A percentile compares a stretch with the other conserved stretches of the same genome.
Evolutionary conservation across 164 flowering plant species (phyloP).

Genomic region (Vitis labrusca): DNA sequence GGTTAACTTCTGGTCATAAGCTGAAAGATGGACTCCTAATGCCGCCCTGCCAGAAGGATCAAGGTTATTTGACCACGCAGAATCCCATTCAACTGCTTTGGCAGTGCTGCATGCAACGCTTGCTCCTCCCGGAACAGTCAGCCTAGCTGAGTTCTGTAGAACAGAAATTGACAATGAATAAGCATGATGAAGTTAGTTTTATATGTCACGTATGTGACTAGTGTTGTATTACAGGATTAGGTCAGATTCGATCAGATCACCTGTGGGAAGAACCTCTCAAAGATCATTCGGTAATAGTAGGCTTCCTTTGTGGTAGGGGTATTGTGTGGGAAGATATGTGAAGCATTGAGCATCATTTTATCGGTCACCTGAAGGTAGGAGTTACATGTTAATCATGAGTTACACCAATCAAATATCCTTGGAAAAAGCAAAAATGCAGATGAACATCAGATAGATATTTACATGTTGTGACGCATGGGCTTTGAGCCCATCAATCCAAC

Average conservation of each 20-base stretch:
- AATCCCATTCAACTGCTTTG: conserved; percentile 90
- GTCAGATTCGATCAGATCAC: conserved; percentile 20
- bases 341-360: conserved; percentile 85
- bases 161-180: neutral
- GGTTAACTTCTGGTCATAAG: conserved; percentile 42
- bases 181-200: neutral
- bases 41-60: conserved; percentile 98
- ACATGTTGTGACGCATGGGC: conserved; percentile 83
- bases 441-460: conserved; percentile 1
- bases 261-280: conserved; percentile 96
- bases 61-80: conserved; percentile 76
- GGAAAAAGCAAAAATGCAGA: neutral
- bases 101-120: conserved; percentile 95
- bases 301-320: conserved; percentile 88
- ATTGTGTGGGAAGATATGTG: conserved; percentile 72
- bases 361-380: conserved; percentile 57
- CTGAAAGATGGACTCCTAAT: conserved; percentile 75
- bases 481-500: conserved; percentile 97
- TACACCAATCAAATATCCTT: too few species aligned
- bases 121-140: conserved; percentile 91
- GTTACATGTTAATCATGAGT: neutral
- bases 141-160: conserved; percentile 78
- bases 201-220: neutral
- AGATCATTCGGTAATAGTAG: conserved; percentile 87
- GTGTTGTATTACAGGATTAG: neutral